Conservation (phyloP, 257 asterid species). For the Solanum paucissectum region DNA sequence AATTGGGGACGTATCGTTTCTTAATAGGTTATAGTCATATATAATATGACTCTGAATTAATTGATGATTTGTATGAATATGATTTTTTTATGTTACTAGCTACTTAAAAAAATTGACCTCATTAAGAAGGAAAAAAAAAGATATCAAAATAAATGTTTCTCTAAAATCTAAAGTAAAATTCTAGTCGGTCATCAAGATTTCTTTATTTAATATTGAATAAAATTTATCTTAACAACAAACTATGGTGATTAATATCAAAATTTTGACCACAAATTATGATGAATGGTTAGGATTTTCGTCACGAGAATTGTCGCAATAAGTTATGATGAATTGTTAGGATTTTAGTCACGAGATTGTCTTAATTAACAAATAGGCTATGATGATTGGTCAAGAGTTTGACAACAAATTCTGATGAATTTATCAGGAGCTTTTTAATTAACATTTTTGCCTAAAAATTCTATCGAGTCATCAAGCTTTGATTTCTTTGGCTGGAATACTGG, state of each 20-base stretch:
- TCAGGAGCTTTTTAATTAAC: no score
- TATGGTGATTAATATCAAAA: background rate
- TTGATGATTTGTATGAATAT: background rate
- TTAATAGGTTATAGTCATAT: background rate
- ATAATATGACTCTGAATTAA: background rate
- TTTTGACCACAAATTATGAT: background rate
- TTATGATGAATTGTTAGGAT: no score
- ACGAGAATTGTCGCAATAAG: background rate
- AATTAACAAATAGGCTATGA: no score
- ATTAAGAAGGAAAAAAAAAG: background rate
- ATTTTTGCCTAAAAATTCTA: background rate
- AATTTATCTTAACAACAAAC: background rate
- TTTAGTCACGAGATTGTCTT: no score
- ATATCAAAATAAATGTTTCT: background rate
- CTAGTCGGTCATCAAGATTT: background rate
- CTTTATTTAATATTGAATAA: background rate
- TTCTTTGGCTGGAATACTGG: background rate
- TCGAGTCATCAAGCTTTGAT: background rate
- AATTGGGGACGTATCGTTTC: accelerated
- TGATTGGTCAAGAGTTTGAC: no score
- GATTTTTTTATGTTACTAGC: background rate
- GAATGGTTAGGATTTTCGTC: background rate
- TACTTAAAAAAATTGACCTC: background rate
- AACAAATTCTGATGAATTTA: no score
- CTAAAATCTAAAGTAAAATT: background rate